Percentiles rank a stretch among this genome's conserved stretches.
Evolutionary conservation across 2,329 filamentous ascomycete genomes (phyloP).

Genomic region (Diaporthe citrichinensis): DNA sequence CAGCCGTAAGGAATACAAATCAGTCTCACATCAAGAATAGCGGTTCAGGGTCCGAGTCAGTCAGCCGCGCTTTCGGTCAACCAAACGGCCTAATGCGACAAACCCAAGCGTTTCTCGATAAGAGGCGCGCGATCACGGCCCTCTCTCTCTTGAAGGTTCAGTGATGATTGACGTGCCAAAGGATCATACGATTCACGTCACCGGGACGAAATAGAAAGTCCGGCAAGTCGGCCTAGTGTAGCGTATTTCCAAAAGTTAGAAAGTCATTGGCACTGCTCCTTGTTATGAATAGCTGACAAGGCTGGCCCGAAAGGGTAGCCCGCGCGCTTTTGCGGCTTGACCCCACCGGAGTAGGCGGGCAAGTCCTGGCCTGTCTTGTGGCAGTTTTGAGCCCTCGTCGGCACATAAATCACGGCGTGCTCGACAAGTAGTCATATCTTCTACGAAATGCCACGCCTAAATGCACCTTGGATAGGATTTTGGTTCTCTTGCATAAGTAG

Average conservation of each 20-base stretch:
- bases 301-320: neutral
- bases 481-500: neutral
- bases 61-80: constrained; percentile 5
- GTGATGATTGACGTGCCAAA: neutral
- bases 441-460: no score
- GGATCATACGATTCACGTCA: neutral
- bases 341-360: neutral
- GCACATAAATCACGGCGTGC: neutral
- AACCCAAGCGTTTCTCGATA: neutral
- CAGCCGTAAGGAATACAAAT: neutral
- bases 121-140: neutral
- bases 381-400: neutral
- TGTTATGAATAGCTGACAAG: neutral
- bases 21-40: neutral
- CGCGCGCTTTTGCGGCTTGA: constrained; percentile 3
- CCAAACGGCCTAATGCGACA: neutral
- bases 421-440: neutral
- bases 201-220: neutral
- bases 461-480: neutral
- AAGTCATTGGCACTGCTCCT: neutral
- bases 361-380: neutral
- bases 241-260: no score
- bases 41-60: constrained; percentile 7
- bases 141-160: neutral
- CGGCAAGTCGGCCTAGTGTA: neutral